Evolutionary conservation across 805 yeast genomes (phyloP).

Genomic region (Henningerozyma blattae): DNA sequence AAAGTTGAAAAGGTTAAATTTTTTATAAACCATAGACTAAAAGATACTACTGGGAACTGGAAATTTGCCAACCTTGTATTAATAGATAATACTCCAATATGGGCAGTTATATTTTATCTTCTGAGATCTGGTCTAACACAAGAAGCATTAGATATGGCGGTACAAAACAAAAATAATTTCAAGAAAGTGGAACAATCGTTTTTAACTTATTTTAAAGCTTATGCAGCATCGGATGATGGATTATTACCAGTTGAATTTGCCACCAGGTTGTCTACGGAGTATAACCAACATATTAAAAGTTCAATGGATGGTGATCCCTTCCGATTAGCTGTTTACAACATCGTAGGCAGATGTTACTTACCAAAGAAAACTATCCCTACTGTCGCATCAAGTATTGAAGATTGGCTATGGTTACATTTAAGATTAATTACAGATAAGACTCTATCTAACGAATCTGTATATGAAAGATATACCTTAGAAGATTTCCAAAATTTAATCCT

Average conservation of each 20-base stretch:
- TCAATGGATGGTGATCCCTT: slow-evolving; percentile 68
- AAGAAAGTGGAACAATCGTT: slow-evolving; percentile 78
- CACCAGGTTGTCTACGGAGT: slow-evolving; percentile 65
- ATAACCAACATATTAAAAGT: slow-evolving; percentile 70
- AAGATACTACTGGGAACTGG: slow-evolving; percentile 37
- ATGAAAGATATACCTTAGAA: slow-evolving; percentile 57
- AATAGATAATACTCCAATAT: slow-evolving; percentile 79
- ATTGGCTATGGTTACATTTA: slow-evolving; percentile 94
- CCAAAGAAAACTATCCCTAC: slow-evolving; percentile 54
- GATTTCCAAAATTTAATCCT: slow-evolving; percentile 66
- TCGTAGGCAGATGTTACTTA: slow-evolving; percentile 81
- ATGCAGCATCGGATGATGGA: slow-evolving; percentile 40
- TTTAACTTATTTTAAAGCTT: slow-evolving; percentile 66
- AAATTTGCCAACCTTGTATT: slow-evolving; percentile 42
- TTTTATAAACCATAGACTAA: slow-evolving; percentile 37
- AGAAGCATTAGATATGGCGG: slow-evolving; percentile 66
- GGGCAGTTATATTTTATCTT: slow-evolving; percentile 84
- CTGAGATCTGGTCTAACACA: slow-evolving; percentile 70
- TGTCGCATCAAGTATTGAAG: slow-evolving; percentile 75
- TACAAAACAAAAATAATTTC: slow-evolving; percentile 55
- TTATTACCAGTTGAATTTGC: slow-evolving; percentile 54
- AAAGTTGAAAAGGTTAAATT: slow-evolving; percentile 60
- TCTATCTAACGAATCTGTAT: slow-evolving; percentile 38
- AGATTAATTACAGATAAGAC: slow-evolving; percentile 53
- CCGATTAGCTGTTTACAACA: slow-evolving; percentile 79